Evolutionary conservation across 345 rosid species (phyloP).

Genomic region (Populus deltoides): DNA sequence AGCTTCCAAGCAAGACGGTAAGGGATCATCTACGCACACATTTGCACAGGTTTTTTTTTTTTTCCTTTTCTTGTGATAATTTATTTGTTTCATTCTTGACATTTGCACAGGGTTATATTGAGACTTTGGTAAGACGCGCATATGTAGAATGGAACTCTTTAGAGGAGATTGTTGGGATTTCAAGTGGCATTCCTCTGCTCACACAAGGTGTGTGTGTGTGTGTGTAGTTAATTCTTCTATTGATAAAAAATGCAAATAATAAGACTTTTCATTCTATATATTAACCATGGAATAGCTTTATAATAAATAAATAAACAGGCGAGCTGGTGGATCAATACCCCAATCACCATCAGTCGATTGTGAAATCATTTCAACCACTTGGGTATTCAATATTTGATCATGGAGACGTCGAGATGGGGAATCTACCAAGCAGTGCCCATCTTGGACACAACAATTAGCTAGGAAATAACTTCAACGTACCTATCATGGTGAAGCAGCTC

Average conservation of each 20-base stretch:
- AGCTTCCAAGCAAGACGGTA: conserved; percentile 22
- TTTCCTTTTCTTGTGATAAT: background rate
- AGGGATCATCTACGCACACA: background rate
- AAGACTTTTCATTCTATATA: background rate
- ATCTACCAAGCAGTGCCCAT: conserved; percentile 13
- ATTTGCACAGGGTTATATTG: conserved; percentile 40
- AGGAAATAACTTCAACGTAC: conserved; percentile 21
- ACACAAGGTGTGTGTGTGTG: conserved; percentile 46
- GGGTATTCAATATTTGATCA: conserved; percentile 13
- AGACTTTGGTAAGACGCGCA: conserved; percentile 57
- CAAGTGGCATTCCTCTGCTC: conserved; percentile 42
- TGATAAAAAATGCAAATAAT: background rate
- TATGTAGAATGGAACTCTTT: conserved; percentile 47
- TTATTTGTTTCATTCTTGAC: background rate
- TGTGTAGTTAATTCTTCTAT: background rate
- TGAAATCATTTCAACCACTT: conserved; percentile 29
- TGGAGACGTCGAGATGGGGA: conserved; percentile 20
- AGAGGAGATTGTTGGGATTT: conserved; percentile 43
- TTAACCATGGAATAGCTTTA: background rate
- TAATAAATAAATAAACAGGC: conserved; percentile 1
- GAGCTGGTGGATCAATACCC: conserved; percentile 4
- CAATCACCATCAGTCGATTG: conserved; percentile 3
- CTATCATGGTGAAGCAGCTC: background rate
- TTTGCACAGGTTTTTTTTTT: background rate
- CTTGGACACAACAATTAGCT: conserved; percentile 11